Conservation (phyloP, 179 eudicot species). For the Spergularia azorica region DNA sequence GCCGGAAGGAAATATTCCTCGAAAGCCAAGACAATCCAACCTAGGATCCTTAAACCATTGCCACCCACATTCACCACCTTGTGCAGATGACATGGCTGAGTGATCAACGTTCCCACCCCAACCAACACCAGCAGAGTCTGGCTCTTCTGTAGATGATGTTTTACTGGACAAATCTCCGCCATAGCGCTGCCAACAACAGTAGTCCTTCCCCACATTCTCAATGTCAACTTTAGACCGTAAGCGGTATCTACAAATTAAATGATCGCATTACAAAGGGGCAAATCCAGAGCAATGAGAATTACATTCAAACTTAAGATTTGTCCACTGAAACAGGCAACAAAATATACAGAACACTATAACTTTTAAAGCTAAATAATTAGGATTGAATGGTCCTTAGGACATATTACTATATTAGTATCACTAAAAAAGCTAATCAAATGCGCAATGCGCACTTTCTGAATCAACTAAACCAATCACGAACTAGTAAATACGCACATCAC, state of each 20-base stretch:
- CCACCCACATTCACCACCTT: slow-evolving; percentile 67
- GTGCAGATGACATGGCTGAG: slow-evolving; percentile 62
- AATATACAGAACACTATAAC: too few species aligned
- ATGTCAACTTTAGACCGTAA: slow-evolving; percentile 93
- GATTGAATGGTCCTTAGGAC: too few species aligned
- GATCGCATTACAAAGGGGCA: slow-evolving; percentile 5
- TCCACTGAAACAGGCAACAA: too few species aligned
- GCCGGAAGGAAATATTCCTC: slow-evolving; percentile 87
- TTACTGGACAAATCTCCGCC: slow-evolving; percentile 48
- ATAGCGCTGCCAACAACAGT: slow-evolving; percentile 87
- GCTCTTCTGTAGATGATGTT: slow-evolving; percentile 53
- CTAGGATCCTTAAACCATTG: slow-evolving; percentile 90
- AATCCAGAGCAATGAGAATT: not conserved
- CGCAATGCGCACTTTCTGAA: too few species aligned
- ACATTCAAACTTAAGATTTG: not conserved
- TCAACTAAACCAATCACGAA: too few species aligned
- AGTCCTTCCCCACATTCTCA: slow-evolving; percentile 62
- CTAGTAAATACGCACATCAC: too few species aligned
- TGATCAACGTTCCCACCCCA: slow-evolving; percentile 71
- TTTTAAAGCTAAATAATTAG: too few species aligned
- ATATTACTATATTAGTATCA: too few species aligned
- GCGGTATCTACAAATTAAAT: slow-evolving; percentile 54
- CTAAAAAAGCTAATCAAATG: too few species aligned
- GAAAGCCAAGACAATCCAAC: slow-evolving; percentile 79
- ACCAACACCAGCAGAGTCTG: slow-evolving; percentile 72